phyloP scores from a whole-genome alignment of 257 asterid genomes.

The Asclepias syriaca region DNA sequence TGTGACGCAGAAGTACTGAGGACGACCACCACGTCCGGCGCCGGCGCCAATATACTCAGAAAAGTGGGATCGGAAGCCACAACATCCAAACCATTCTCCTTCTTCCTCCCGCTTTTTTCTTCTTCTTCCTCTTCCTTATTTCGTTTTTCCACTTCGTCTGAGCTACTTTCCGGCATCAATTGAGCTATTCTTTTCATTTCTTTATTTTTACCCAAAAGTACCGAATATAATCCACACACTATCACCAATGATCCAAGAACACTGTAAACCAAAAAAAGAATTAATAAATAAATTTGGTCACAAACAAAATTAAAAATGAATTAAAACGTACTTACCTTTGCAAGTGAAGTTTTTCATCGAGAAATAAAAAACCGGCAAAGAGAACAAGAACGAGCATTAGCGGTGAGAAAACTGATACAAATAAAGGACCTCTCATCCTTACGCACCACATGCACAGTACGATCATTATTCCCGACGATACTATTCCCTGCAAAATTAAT shows the following conservation, averaged over 20 bases:
- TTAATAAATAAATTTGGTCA: no score
- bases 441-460: slow-evolving; percentile 42
- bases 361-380: slow-evolving; percentile 44
- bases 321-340: slow-evolving; percentile 43
- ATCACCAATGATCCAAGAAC: slow-evolving; percentile 56
- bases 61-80: slow-evolving; percentile 1
- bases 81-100: neutral
- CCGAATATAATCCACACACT: slow-evolving; percentile 46
- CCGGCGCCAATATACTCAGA: neutral
- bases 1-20: no score
- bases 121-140: neutral
- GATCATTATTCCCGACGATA: slow-evolving; percentile 50
- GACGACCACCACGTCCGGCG: no score
- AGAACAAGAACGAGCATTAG: slow-evolving; percentile 61
- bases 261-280: slow-evolving; percentile 13
- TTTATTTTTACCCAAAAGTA: slow-evolving; percentile 61
- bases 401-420: slow-evolving; percentile 64
- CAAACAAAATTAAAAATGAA: no score
- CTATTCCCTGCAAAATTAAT: slow-evolving; percentile 38
- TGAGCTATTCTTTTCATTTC: slow-evolving; percentile 39
- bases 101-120: neutral
- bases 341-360: slow-evolving; percentile 47
- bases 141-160: neutral
- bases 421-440: slow-evolving; percentile 65
- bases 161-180: slow-evolving; percentile 19